Evolutionary conservation across 2,329 filamentous ascomycete genomes (phyloP).

Genomic region (Fonsecaea pugnacius): DNA sequence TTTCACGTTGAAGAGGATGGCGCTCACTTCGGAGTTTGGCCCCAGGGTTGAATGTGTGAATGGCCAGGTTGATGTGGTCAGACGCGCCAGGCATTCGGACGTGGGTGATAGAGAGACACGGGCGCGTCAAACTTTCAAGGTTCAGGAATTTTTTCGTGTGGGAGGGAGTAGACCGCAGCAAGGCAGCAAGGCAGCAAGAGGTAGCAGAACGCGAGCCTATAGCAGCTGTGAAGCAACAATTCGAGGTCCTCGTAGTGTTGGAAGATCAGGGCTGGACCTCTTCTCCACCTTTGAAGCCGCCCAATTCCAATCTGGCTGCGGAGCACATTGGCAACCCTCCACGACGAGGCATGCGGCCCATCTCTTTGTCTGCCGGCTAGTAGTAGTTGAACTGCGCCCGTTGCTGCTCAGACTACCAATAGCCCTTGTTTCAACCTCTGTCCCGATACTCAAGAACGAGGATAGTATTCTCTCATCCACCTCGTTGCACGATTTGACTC

Average conservation of each 20-base stretch:
- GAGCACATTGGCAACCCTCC: constrained; percentile 13
- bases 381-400: constrained; percentile 5
- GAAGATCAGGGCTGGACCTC: constrained; percentile 1
- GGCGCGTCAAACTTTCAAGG: constrained; percentile 10
- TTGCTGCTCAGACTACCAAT: neutral
- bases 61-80: constrained; percentile 14
- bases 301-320: constrained; percentile 20
- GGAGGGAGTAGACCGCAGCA: neutral
- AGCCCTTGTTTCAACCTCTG: constrained; percentile 3
- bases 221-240: neutral
- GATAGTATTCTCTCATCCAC: neutral
- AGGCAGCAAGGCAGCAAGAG: neutral
- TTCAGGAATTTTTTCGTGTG: constrained; percentile 6
- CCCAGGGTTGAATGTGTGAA: neutral
- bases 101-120: constrained; percentile 1
- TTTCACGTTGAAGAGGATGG: constrained; percentile 10
- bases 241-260: neutral
- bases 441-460: neutral
- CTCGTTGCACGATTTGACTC: constrained; percentile 23
- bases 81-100: constrained; percentile 1
- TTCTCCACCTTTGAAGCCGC: neutral
- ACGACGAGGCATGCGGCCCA: neutral
- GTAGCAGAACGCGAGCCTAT: neutral
- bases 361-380: neutral
- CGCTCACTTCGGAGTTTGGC: neutral